Percentiles rank a stretch among this genome's conserved stretches.
phyloP scores from a whole-genome alignment of 495 filamentous ascomycete genomes.

The Staphylotrichum longicolle region DNA sequence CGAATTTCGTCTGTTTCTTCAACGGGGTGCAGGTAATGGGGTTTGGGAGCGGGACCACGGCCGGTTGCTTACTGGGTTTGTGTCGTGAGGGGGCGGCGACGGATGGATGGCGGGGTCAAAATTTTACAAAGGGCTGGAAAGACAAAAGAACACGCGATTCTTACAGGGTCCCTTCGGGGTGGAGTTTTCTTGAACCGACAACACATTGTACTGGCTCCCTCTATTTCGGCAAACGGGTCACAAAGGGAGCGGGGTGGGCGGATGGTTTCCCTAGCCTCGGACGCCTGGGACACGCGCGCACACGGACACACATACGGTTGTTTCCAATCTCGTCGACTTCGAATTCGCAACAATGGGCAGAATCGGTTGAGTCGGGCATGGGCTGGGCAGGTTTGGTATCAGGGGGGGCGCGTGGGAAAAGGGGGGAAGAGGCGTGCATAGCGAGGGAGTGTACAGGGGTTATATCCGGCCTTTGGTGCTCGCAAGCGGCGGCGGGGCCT shows the following conservation, averaged over 20 bases:
- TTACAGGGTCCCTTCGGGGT: constrained; percentile 33
- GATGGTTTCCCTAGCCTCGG: constrained; percentile 14
- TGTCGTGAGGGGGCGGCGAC: constrained; percentile 20
- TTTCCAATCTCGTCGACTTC: constrained; percentile 19
- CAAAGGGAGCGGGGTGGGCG: constrained; percentile 8
- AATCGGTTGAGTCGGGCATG: constrained; percentile 20
- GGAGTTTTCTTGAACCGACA: constrained; percentile 41
- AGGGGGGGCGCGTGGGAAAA: constrained; percentile 39
- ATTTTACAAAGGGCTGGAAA: constrained; percentile 44
- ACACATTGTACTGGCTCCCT: constrained; percentile 37
- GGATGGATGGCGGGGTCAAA: constrained; percentile 30
- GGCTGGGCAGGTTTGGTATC: constrained; percentile 25
- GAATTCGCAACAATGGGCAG: constrained; percentile 13
- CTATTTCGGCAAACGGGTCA: constrained; percentile 18
- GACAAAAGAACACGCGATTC: constrained; percentile 42
- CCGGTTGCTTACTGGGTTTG: constrained; percentile 29
- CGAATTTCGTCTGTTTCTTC: constrained; percentile 38
- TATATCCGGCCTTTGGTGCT: constrained; percentile 54
- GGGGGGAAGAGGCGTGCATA: constrained; percentile 49
- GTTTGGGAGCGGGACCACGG: constrained; percentile 32
- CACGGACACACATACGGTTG: constrained; percentile 13
- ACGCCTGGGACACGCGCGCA: constrained; percentile 7
- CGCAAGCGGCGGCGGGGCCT: constrained; percentile 46
- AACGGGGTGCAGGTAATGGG: constrained; percentile 30
- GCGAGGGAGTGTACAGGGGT: constrained; percentile 60